Conservation (phyloP, 2,329 filamentous ascomycete genomes). For the Aspergillus udagawae region DNA sequence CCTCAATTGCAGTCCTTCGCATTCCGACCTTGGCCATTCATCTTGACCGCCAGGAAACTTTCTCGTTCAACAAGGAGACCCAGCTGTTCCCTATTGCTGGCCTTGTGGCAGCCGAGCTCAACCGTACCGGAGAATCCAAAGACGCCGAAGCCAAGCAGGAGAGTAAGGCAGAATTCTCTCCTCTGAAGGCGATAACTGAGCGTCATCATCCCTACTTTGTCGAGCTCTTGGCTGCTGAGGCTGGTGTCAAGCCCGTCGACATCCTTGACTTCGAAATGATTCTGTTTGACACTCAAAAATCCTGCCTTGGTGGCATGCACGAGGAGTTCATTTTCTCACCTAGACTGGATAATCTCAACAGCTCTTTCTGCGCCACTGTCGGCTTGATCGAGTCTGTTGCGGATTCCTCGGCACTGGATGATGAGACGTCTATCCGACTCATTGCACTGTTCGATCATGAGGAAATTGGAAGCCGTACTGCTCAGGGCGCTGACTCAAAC, state of each 20-base stretch:
- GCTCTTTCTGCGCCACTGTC: conserved; percentile 88
- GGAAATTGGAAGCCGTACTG: conserved; percentile 88
- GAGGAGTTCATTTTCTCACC: conserved; percentile 95
- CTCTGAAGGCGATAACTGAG: conserved; percentile 71
- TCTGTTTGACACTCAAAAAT: conserved; percentile 93
- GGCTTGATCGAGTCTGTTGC: conserved; percentile 77
- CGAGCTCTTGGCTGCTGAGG: conserved; percentile 76
- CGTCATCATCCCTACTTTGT: conserved; percentile 87
- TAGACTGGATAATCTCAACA: conserved; percentile 92
- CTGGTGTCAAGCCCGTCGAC: conserved; percentile 64
- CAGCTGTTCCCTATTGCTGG: conserved; percentile 93
- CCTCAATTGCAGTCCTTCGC: conserved; percentile 57
- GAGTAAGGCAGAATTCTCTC: conserved; percentile 61
- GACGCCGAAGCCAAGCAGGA: conserved; percentile 29
- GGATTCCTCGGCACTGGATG: conserved; percentile 60
- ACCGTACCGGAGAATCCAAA: conserved; percentile 57
- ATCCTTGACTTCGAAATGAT: conserved; percentile 93
- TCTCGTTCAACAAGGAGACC: conserved; percentile 94
- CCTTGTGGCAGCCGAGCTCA: conserved; percentile 81
- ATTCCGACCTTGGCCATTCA: conserved; percentile 95
- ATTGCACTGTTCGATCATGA: conserved; percentile 96
- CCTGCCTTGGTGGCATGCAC: conserved; percentile 81
- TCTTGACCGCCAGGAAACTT: conserved; percentile 78
- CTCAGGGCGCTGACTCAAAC: conserved; percentile 91
- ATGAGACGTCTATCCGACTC: conserved; percentile 80